These are phyloP conservation scores for Kurtzmaniella cleridarum DNA, from an alignment of 805 yeast genomes.

Conservation along the genomic window DNA sequence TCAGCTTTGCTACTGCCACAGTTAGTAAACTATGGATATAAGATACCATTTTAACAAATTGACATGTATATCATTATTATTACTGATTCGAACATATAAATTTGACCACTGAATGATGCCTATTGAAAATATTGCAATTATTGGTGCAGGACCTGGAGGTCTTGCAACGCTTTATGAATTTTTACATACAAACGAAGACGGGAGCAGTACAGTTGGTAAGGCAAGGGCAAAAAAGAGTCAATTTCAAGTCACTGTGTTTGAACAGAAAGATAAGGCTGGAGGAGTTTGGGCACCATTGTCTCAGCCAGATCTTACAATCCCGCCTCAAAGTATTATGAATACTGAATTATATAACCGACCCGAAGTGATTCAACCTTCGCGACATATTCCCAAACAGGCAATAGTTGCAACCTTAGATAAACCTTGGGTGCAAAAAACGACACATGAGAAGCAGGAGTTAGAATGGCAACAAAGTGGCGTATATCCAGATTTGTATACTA, in stretches of 20 bases:
- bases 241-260: conserved; percentile 39
- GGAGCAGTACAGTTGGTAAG: conserved; percentile 17
- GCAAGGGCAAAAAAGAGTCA: conserved; percentile 13
- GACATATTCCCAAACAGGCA: conserved; percentile 13
- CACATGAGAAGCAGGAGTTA: conserved; percentile 7
- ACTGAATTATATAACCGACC: conserved; percentile 30
- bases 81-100: too few species aligned
- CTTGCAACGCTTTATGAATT: conserved; percentile 28
- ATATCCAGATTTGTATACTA: conserved; percentile 35
- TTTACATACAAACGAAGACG: conserved; percentile 23
- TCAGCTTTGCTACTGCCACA: too few species aligned
- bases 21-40: too few species aligned
- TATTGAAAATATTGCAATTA: conserved; percentile 19
- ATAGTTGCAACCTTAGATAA: conserved; percentile 11
- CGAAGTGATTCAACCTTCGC: conserved; percentile 17
- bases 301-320: conserved; percentile 17
- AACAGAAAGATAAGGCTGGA: conserved; percentile 38
- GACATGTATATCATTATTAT: too few species aligned
- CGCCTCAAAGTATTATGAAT: conserved; percentile 27
- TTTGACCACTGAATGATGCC: too few species aligned
- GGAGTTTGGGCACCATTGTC: conserved; percentile 38
- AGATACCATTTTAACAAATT: too few species aligned
- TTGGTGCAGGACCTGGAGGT: conserved; percentile 31
- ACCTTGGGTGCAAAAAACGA: conserved; percentile 11
- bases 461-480: conserved; percentile 38